These are phyloP conservation scores for Iris pallida DNA, from an alignment of 116 monocot species.

Conservation along the genomic window DNA sequence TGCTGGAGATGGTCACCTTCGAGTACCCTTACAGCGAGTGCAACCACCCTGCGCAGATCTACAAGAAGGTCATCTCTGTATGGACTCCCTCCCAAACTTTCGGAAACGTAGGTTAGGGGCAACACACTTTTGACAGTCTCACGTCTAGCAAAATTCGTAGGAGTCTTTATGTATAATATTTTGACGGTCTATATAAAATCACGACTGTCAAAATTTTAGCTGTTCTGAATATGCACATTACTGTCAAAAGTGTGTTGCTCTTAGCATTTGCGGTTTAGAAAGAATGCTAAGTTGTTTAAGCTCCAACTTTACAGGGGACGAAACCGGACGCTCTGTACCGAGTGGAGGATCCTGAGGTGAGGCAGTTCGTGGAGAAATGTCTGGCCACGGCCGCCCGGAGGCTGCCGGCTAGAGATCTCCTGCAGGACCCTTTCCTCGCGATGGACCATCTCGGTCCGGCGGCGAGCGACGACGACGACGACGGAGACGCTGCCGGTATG, in stretches of 20 bases:
- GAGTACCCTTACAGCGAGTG: constrained; percentile 72
- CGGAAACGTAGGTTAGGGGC: too few species aligned
- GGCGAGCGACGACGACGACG: constrained; percentile 3
- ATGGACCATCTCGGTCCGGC: constrained; percentile 12
- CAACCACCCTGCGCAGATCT: constrained; percentile 56
- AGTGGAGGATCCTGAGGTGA: constrained; percentile 45
- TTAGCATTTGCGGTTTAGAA: too few species aligned
- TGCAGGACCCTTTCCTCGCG: constrained; percentile 59
- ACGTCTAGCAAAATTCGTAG: too few species aligned
- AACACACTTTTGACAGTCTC: too few species aligned
- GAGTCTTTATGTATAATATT: too few species aligned
- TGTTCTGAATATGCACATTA: too few species aligned
- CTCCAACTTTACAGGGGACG: constrained; percentile 28
- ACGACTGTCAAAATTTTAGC: too few species aligned
- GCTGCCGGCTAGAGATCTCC: constrained; percentile 53
- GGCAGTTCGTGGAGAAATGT: constrained; percentile 52
- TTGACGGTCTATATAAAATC: too few species aligned
- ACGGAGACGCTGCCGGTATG: constrained; percentile 11
- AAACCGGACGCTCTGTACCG: constrained; percentile 47
- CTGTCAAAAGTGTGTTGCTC: too few species aligned
- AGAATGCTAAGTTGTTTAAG: not conserved
- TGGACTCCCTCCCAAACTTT: constrained; percentile 4
- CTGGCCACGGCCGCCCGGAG: constrained; percentile 28
- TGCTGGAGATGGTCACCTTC: constrained; percentile 64
- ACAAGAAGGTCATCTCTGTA: constrained; percentile 68